Conservation (phyloP, 1,139 yeast genomes). For the Groenewaldozyma auringiensis region DNA sequence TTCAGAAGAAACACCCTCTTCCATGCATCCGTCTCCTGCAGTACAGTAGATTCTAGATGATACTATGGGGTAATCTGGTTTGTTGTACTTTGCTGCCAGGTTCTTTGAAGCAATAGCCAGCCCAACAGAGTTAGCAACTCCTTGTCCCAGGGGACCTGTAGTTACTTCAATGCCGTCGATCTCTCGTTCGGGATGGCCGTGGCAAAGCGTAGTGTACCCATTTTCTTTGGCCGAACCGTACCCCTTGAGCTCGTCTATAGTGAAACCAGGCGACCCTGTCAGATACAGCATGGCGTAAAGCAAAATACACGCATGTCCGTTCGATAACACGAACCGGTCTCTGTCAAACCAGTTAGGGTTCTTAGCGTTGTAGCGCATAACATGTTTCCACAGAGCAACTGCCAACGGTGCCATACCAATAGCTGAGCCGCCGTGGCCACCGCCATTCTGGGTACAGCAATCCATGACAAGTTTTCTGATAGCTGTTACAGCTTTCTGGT, state of each 20-base stretch:
- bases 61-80: conserved; percentile 28
- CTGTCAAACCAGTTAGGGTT: conserved; percentile 32
- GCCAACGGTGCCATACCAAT: conserved; percentile 39
- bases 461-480: conserved; percentile 5
- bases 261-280: conserved; percentile 30
- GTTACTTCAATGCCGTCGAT: conserved; percentile 35
- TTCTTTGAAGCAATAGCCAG: conserved; percentile 35
- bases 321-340: conserved; percentile 34
- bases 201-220: conserved; percentile 21
- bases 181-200: conserved; percentile 38
- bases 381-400: conserved; percentile 32
- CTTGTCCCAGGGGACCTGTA: conserved; percentile 39
- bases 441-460: conserved; percentile 12
- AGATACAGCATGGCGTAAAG: conserved; percentile 32
- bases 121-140: conserved; percentile 36
- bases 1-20: conserved; percentile 36
- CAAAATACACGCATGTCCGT: conserved; percentile 34
- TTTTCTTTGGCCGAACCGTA: conserved; percentile 25
- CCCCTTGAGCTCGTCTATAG: conserved; percentile 30
- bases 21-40: conserved; percentile 37
- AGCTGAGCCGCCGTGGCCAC: conserved; percentile 25
- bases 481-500: conserved; percentile 5
- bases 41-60: conserved; percentile 29
- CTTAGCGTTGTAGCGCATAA: conserved; percentile 28
- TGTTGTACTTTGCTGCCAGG: conserved; percentile 32